Conservation (phyloP, 257 asterid species). For the Thymus mandschuricus region DNA sequence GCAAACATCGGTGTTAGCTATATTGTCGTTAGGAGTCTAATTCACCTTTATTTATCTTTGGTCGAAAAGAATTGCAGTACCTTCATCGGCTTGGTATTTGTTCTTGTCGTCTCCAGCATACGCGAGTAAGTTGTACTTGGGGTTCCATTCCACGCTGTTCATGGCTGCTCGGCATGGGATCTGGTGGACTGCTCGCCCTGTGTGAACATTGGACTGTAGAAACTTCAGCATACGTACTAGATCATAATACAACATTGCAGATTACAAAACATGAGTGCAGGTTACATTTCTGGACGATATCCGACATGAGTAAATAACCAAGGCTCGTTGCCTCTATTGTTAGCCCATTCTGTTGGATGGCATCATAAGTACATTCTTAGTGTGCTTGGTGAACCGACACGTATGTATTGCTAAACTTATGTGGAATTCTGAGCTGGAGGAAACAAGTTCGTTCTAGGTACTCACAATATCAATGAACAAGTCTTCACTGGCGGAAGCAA, state of each 20-base stretch:
- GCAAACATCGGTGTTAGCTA: slow-evolving; percentile 9
- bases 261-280: background rate
- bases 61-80: slow-evolving; percentile 36
- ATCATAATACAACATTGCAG: background rate
- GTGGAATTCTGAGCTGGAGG: slow-evolving; percentile 6
- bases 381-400: background rate
- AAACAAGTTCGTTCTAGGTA: slow-evolving; percentile 17
- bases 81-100: slow-evolving; percentile 92
- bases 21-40: slow-evolving; percentile 21
- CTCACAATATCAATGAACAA: slow-evolving; percentile 93
- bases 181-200: slow-evolving; percentile 86
- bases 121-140: slow-evolving; percentile 85
- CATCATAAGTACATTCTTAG: background rate
- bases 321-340: background rate
- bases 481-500: slow-evolving; percentile 98
- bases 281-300: no score
- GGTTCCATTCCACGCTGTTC: slow-evolving; percentile 99
- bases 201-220: slow-evolving; percentile 73
- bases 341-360: background rate
- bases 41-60: background rate
- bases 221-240: slow-evolving; percentile 20
- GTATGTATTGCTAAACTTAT: background rate
- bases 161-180: slow-evolving; percentile 96
- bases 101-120: slow-evolving; percentile 98
- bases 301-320: background rate